A percentile compares a stretch with the other conserved stretches of the same genome.
phyloP scores from a whole-genome alignment of 2,329 filamentous ascomycete species.

The Chalaropsis ovoidea region DNA sequence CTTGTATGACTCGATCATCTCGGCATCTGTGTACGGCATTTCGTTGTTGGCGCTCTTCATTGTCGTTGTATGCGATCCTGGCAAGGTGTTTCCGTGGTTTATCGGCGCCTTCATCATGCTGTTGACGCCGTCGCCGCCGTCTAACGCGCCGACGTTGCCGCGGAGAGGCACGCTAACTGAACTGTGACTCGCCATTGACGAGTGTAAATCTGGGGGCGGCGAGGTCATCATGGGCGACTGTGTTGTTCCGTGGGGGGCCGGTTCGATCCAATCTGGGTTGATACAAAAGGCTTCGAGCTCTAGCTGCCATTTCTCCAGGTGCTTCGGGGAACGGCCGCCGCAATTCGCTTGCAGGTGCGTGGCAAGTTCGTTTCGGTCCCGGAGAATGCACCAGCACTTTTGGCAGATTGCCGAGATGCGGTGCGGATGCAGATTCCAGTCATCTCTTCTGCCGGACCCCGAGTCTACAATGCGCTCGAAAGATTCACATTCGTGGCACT shows the following conservation, averaged over 20 bases:
- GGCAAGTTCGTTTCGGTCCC: conserved; percentile 18
- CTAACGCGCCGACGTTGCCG: background rate
- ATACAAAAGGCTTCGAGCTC: conserved; percentile 22
- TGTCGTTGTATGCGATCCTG: background rate
- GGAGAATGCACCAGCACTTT: conserved; percentile 24
- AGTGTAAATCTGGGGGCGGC: conserved; percentile 11
- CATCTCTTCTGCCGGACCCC: background rate
- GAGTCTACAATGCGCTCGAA: conserved; percentile 20
- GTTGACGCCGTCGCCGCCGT: background rate
- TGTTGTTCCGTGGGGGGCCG: conserved; percentile 7
- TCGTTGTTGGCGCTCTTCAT: conserved; percentile 3
- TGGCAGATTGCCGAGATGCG: conserved; percentile 24
- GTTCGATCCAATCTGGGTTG: conserved; percentile 22
- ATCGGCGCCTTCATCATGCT: conserved; percentile 8
- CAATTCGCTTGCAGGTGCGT: conserved; percentile 18
- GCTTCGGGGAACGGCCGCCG: conserved; percentile 24
- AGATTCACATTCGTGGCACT: conserved; percentile 23
- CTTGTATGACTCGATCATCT: conserved; percentile 16
- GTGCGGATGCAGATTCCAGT: conserved; percentile 17
- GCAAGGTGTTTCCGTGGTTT: background rate
- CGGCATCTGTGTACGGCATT: background rate
- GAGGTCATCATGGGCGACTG: conserved; percentile 14
- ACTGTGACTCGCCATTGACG: background rate
- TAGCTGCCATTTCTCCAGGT: conserved; percentile 24
- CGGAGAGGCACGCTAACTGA: conserved; percentile 11